Conservation (phyloP, 139 green algal genomes). For the Ostreobium quekettii region DNA sequence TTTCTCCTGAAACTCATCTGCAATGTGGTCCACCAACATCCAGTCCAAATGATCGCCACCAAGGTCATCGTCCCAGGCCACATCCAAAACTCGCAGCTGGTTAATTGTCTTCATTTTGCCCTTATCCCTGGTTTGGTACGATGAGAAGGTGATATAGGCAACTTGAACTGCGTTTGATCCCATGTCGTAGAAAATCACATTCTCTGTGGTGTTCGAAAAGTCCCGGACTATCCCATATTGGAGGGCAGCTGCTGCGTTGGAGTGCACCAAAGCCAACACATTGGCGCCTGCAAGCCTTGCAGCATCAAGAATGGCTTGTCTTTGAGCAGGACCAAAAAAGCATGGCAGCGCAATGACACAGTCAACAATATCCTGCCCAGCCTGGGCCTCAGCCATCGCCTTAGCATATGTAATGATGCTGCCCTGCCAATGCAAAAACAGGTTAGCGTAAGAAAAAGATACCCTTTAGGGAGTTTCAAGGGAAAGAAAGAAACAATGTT, state of each 20-base stretch:
- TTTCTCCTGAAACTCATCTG: constrained; percentile 68
- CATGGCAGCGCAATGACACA: constrained; percentile 79
- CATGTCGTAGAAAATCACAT: constrained; percentile 90
- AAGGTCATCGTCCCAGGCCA: constrained; percentile 74
- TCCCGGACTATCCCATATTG: constrained; percentile 95
- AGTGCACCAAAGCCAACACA: constrained; percentile 83
- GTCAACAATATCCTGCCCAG: constrained; percentile 57
- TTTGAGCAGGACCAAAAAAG: constrained; percentile 76
- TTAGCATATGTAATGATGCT: constrained; percentile 81
- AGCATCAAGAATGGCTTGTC: constrained; percentile 74
- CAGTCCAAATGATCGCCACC: constrained; percentile 77
- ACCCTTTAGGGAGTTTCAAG: too few relatives aligned
- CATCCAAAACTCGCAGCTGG: constrained; percentile 83
- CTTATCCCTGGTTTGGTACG: constrained; percentile 37
- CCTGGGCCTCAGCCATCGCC: constrained; percentile 60
- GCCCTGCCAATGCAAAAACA: constrained; percentile 38
- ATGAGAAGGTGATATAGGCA: constrained; percentile 24
- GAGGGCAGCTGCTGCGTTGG: constrained; percentile 83
- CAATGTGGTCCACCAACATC: constrained; percentile 83
- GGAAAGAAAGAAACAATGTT: too few relatives aligned
- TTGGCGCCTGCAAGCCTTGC: constrained; percentile 65
- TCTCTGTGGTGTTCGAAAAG: constrained; percentile 71
- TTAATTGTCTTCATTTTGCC: constrained; percentile 55
- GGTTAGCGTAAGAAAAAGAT: neutral
- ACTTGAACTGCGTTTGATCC: constrained; percentile 65